Percentiles rank a stretch among this genome's conserved stretches.
Conservation (phyloP, 805 yeast species). For the Pichia nanzhaoensis region DNA sequence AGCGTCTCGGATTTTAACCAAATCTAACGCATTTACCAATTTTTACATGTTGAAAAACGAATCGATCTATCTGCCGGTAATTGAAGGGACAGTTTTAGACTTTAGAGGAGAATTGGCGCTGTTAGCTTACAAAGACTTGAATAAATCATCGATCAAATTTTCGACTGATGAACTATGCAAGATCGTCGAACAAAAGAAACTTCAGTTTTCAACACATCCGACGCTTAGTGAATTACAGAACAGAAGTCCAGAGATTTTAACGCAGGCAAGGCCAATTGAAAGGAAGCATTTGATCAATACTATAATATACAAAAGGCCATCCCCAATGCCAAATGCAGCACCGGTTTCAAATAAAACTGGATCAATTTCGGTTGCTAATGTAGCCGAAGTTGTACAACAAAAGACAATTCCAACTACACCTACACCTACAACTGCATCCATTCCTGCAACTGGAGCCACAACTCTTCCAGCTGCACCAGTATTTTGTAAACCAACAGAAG, state of each 20-base stretch:
- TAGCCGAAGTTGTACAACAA: too few species aligned
- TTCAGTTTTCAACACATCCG: constrained; percentile 9
- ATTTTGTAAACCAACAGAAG: neutral
- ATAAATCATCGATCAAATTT: neutral
- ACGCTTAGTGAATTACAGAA: constrained; percentile 10
- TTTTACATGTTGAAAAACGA: constrained; percentile 58
- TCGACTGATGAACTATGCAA: constrained; percentile 4
- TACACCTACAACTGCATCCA: too few species aligned
- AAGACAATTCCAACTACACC: too few species aligned
- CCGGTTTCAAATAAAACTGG: too few species aligned
- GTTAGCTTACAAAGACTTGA: constrained; percentile 12
- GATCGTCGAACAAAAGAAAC: constrained; percentile 7
- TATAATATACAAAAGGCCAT: constrained; percentile 13
- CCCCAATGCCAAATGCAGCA: constrained; percentile 3
- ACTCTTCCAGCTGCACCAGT: too few species aligned
- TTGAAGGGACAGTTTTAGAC: constrained; percentile 57
- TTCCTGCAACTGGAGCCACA: too few species aligned
- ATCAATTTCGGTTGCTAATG: too few species aligned
- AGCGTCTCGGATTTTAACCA: constrained; percentile 33
- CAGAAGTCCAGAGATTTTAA: neutral
- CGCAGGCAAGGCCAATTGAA: constrained; percentile 13
- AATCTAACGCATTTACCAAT: constrained; percentile 41
- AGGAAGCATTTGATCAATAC: constrained; percentile 8
- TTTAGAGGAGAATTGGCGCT: constrained; percentile 53
- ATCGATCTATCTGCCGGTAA: constrained; percentile 54